Conservation (phyloP, 2,329 filamentous ascomycete species). For the Penicillium sp. region DNA sequence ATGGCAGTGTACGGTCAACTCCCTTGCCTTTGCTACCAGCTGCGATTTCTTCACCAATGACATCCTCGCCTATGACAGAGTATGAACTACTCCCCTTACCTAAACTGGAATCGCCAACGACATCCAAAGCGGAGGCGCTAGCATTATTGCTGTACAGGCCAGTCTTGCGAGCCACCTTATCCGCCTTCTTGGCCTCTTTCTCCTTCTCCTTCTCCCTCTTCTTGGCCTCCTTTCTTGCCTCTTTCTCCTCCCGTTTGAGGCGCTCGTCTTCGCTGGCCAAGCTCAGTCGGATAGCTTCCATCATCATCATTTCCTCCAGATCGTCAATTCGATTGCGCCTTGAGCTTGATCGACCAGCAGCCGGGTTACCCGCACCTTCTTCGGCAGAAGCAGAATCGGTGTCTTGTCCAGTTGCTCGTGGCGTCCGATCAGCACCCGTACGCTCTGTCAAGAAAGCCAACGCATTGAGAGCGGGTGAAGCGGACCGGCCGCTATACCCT, state of each 20-base stretch:
- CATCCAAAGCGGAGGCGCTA: conserved; percentile 62
- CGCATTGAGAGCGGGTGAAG: conserved; percentile 44
- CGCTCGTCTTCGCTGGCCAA: conserved; percentile 91
- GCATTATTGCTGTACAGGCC: conserved; percentile 54
- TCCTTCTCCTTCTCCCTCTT: conserved; percentile 77
- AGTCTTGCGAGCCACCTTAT: conserved; percentile 65
- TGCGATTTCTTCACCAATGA: conserved; percentile 37
- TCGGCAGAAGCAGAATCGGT: conserved; percentile 38
- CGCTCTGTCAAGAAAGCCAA: conserved; percentile 49
- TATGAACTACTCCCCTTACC: conserved; percentile 40
- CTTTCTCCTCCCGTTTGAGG: conserved; percentile 80
- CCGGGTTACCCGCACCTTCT: conserved; percentile 34
- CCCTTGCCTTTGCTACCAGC: conserved; percentile 64
- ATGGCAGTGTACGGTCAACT: conserved; percentile 55
- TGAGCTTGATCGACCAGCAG: conserved; percentile 51
- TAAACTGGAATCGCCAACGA: conserved; percentile 33
- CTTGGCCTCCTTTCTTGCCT: conserved; percentile 77
- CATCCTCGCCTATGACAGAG: conserved; percentile 38
- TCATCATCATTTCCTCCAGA: conserved; percentile 97
- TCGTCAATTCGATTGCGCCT: conserved; percentile 72
- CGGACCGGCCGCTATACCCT: conserved; percentile 33
- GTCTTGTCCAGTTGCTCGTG: conserved; percentile 34
- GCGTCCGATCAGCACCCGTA: conserved; percentile 31
- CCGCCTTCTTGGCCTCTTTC: conserved; percentile 76
- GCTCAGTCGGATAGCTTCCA: conserved; percentile 88